These are phyloP conservation scores for Sapria himalayana DNA, from an alignment of 345 rosid species.

Conservation along the genomic window DNA sequence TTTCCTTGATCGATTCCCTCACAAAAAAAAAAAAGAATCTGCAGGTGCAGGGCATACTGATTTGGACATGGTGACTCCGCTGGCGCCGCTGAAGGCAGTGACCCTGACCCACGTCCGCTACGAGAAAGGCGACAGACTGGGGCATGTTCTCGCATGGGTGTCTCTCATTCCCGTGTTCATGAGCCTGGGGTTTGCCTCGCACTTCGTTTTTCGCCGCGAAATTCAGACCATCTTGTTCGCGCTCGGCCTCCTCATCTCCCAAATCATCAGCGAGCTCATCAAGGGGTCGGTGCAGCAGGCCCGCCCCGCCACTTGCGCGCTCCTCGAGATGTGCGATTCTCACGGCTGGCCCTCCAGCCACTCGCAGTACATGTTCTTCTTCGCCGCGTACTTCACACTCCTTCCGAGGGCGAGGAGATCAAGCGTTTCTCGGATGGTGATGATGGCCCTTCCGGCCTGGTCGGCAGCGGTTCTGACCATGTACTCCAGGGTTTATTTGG, in stretches of 20 bases:
- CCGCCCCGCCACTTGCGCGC: constrained; percentile 60
- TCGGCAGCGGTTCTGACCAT: constrained; percentile 45
- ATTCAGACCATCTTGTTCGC: constrained; percentile 77
- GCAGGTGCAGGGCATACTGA: too few relatives aligned
- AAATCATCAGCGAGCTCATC: constrained; percentile 53
- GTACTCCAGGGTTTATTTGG: constrained; percentile 86
- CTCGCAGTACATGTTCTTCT: constrained; percentile 79
- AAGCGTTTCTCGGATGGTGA: constrained; percentile 22
- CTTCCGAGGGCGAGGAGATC: constrained; percentile 40
- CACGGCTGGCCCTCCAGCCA: constrained; percentile 99
- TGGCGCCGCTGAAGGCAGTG: constrained; percentile 39
- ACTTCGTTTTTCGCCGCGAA: constrained; percentile 86
- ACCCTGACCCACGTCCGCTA: constrained; percentile 80
- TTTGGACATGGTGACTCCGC: too few relatives aligned
- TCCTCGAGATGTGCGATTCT: constrained; percentile 86
- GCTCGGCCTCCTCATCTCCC: constrained; percentile 60
- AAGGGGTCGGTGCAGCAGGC: constrained; percentile 63
- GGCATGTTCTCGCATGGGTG: constrained; percentile 81
- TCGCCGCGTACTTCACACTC: constrained; percentile 39
- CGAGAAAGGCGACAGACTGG: constrained; percentile 48
- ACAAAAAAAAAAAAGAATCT: too few relatives aligned
- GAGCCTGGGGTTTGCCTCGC: constrained; percentile 67
- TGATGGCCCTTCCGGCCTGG: constrained; percentile 38
- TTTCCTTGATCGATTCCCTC: too few relatives aligned
- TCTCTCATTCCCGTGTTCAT: constrained; percentile 84